Evolutionary conservation across 2,329 filamentous ascomycete genomes (phyloP).

Genomic region (Thelonectria blattea): DNA sequence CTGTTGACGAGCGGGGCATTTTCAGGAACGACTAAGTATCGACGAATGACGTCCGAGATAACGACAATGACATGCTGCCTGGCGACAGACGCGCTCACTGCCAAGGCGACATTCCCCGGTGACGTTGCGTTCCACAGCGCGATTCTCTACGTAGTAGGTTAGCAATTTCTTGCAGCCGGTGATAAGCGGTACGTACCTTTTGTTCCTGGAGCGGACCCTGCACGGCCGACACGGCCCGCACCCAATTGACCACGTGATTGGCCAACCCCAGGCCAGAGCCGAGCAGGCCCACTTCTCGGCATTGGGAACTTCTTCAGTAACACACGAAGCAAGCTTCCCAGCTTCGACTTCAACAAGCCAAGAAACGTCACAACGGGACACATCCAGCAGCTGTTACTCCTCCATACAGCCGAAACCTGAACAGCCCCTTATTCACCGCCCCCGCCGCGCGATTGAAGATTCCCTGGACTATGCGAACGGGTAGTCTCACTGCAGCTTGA

Average conservation of each 20-base stretch:
- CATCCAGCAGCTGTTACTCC: not conserved
- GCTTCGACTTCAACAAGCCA: not conserved
- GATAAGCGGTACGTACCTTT: conserved; percentile 24
- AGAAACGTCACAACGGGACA: conserved; percentile 16
- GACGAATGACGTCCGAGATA: too few relatives aligned
- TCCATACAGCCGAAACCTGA: not conserved
- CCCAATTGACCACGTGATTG: conserved; percentile 19
- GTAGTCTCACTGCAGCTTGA: conserved; percentile 29
- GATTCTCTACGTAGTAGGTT: too few relatives aligned
- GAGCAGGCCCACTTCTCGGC: conserved; percentile 8
- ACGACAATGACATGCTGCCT: not conserved
- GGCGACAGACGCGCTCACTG: not conserved
- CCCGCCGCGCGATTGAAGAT: not conserved
- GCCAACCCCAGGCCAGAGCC: conserved; percentile 6
- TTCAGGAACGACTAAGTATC: too few relatives aligned
- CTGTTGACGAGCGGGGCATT: too few relatives aligned
- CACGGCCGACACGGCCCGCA: conserved; percentile 9
- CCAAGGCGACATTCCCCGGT: conserved; percentile 25
- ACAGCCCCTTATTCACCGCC: not conserved
- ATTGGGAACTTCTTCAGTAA: conserved; percentile 19
- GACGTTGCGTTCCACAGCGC: conserved; percentile 26
- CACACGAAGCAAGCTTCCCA: conserved; percentile 11
- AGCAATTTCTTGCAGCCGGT: not conserved
- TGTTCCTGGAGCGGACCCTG: conserved; percentile 25
- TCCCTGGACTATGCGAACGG: conserved; percentile 24